These are phyloP conservation scores for Suillus subalutaceus DNA, from an alignment of 768 basidiomycete species.

Conservation along the genomic window DNA sequence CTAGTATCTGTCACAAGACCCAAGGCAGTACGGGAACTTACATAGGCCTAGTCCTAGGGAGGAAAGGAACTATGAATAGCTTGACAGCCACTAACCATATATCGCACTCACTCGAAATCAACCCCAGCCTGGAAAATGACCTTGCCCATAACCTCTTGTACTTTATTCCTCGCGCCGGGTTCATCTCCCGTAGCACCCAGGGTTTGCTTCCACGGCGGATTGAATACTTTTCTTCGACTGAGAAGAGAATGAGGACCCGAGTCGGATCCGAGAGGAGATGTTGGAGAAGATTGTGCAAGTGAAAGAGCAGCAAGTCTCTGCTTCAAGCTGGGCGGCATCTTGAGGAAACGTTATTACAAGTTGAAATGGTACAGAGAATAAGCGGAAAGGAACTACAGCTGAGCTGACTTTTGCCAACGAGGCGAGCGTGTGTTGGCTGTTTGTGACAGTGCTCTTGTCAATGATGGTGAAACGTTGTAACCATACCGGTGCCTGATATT, in stretches of 20 bases:
- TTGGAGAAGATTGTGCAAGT: conserved; percentile 52
- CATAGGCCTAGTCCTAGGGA: conserved; percentile 81
- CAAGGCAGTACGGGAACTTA: conserved; percentile 41
- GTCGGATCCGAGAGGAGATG: conserved; percentile 31
- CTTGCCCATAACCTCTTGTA: conserved; percentile 67
- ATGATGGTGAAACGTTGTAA: conserved; percentile 8
- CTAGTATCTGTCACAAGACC: conserved; percentile 1
- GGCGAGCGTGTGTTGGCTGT: background rate
- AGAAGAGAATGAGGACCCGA: conserved; percentile 25
- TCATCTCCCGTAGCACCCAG: conserved; percentile 28
- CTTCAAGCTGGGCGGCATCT: conserved; percentile 53
- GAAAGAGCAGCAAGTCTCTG: conserved; percentile 69
- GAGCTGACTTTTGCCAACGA: background rate
- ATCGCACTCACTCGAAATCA: conserved; percentile 75
- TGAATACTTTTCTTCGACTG: conserved; percentile 47
- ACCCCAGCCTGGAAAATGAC: conserved; percentile 90
- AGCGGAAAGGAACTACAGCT: background rate
- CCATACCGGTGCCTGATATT: background rate
- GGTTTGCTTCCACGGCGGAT: conserved; percentile 55
- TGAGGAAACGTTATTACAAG: background rate
- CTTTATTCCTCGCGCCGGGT: conserved; percentile 39
- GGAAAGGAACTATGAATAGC: conserved; percentile 15
- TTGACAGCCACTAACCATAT: conserved; percentile 10
- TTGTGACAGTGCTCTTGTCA: background rate
- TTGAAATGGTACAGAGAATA: conserved; percentile 3